These are phyloP conservation scores for Clonostachys chloroleuca DNA, from an alignment of 2,329 filamentous ascomycete species.

Conservation along the genomic window DNA sequence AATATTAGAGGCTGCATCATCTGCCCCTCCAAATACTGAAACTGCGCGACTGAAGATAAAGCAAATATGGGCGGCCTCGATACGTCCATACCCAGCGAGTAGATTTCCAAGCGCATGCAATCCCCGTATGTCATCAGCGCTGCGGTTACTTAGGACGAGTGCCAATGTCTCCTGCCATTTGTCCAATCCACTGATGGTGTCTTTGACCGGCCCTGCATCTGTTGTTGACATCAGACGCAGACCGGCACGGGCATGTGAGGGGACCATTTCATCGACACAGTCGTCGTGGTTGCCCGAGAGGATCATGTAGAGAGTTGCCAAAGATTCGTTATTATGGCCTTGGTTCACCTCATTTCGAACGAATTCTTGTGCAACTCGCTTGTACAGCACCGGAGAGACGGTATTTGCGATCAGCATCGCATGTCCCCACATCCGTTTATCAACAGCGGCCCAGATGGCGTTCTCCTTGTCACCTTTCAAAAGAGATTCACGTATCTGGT, in stretches of 20 bases:
- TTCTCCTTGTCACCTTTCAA: slow-evolving; percentile 82
- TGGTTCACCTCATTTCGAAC: slow-evolving; percentile 91
- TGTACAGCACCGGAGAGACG: slow-evolving; percentile 79
- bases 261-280: slow-evolving; percentile 92
- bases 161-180: slow-evolving; percentile 91
- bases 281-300: slow-evolving; percentile 93
- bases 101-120: slow-evolving; percentile 78
- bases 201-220: slow-evolving; percentile 50
- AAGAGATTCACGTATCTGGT: slow-evolving; percentile 68
- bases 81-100: slow-evolving; percentile 77
- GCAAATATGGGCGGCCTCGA: slow-evolving; percentile 91
- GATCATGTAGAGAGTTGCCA: slow-evolving; percentile 89
- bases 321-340: slow-evolving; percentile 75
- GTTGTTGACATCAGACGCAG: slow-evolving; percentile 82
- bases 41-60: slow-evolving; percentile 77
- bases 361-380: slow-evolving; percentile 92
- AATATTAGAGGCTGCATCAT: slow-evolving; percentile 75
- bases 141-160: slow-evolving; percentile 85
- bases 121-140: slow-evolving; percentile 70
- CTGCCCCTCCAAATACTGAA: slow-evolving; percentile 73
- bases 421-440: slow-evolving; percentile 93
- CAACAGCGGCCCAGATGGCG: slow-evolving; percentile 88
- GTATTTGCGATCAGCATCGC: slow-evolving; percentile 83
- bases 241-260: slow-evolving; percentile 85
- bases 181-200: slow-evolving; percentile 79